Evolutionary conservation across 768 basidiomycete species (phyloP), one percentile per base, ranked within the genome.

Genomic region (Russula compacta): DNA sequence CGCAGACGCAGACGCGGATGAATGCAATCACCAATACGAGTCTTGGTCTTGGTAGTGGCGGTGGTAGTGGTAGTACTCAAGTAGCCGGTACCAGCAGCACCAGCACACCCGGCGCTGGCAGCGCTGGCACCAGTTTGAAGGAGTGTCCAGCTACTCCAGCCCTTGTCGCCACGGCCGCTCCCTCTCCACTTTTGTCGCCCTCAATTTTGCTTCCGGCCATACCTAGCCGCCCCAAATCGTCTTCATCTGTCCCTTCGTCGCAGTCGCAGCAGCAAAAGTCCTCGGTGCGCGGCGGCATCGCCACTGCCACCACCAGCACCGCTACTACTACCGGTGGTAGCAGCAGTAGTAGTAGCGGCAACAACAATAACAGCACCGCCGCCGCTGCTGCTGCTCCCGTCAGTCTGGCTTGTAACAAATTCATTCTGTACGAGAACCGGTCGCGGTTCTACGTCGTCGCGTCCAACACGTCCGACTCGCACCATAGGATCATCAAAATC

Each of bases 401-500:
- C 10, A 55, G 29, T 24, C 66, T 75, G 44, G 69, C 71, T 1
- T 73, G 78, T 72, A 94, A 93, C 76, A 92, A 92, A 70, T 94
- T 92, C 76, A 87, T 92, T 36, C 76, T 98, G 3, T 98, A 97
- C 72, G 95, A 99, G 76, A 98, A 92, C 68, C 83, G 85, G 58
- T 79, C 86, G 24, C 86, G 92, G 17, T 93, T 95, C 79, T 98
- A 85, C 75, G 83, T 99, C 56, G 84, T 98, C 62, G 94, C 90
- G 2, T 94, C 90, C 44, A 93, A 93, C 74, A 82, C 91, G 0
- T 84, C 89, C 17, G 91, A 92, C 61, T 88, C 91, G 0, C 82
- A 89, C 1, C 94, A 97, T 69, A 83, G 90, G 19, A 91, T 99
- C 58, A 82, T 98, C 69, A 97, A 94, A 77, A 86, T 99, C 56